A percentile compares a stretch with the other conserved stretches of the same genome.
Conservation (phyloP, 1,139 yeast species). For the Spencermartinsiella ligniputridi region DNA sequence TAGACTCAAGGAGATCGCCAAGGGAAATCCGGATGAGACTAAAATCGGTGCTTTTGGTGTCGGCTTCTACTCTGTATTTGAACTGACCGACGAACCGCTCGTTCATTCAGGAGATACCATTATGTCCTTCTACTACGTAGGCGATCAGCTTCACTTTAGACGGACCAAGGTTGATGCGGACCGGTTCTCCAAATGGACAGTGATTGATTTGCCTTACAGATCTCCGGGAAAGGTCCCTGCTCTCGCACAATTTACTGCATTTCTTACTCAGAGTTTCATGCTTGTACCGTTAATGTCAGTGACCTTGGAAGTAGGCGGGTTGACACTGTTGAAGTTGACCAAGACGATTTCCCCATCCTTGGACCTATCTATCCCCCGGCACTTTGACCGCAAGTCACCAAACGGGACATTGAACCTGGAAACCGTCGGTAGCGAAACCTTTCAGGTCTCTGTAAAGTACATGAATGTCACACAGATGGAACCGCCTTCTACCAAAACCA, state of each 20-base stretch:
- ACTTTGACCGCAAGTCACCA: conserved; percentile 27
- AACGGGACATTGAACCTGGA: conserved; percentile 26
- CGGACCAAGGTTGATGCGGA: conserved; percentile 23
- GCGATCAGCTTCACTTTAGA: conserved; percentile 38
- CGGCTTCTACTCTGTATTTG: conserved; percentile 96
- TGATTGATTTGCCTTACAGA: conserved; percentile 38
- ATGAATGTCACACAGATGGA: conserved; percentile 36
- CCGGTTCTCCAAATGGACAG: conserved; percentile 32
- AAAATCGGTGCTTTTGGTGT: conserved; percentile 99
- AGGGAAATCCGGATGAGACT: conserved; percentile 73
- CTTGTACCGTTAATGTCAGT: conserved; percentile 33
- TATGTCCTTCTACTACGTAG: conserved; percentile 38
- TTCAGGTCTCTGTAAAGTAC: conserved; percentile 33
- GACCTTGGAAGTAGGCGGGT: conserved; percentile 30
- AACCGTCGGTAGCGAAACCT: conserved; percentile 26
- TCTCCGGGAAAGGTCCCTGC: conserved; percentile 31
- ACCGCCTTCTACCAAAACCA: conserved; percentile 22
- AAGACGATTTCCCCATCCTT: conserved; percentile 27
- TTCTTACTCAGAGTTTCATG: conserved; percentile 37
- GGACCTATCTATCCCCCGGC: conserved; percentile 26
- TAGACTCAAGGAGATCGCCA: conserved; percentile 39
- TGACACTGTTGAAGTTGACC: conserved; percentile 26
- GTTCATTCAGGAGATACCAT: conserved; percentile 38
- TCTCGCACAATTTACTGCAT: conserved; percentile 35
- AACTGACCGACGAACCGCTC: conserved; percentile 74